Conservation (phyloP, 2,329 filamentous ascomycete genomes). For the Zasmidium angulare region DNA sequence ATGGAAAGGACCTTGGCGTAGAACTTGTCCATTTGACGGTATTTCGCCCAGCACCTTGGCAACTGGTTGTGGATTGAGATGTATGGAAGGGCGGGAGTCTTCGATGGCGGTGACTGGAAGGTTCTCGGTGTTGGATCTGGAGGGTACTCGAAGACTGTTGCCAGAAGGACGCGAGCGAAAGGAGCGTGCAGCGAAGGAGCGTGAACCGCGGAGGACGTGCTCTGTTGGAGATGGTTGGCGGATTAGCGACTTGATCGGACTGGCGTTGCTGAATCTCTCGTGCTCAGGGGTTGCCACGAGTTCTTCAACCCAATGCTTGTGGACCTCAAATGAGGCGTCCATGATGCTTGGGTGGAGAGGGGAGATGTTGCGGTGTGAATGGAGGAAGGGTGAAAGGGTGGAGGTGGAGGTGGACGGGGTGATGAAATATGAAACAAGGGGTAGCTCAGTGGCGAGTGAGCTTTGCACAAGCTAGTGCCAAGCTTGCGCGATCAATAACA, state of each 20-base stretch:
- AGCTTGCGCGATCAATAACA: slow-evolving; percentile 1
- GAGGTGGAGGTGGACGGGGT: background rate
- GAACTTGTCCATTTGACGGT: slow-evolving; percentile 32
- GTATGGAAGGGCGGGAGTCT: slow-evolving; percentile 14
- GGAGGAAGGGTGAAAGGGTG: background rate
- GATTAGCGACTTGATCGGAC: slow-evolving; percentile 15
- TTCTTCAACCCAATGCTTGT: slow-evolving; percentile 20
- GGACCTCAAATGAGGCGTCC: background rate
- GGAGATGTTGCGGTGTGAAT: slow-evolving; percentile 2
- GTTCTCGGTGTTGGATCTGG: slow-evolving; percentile 35
- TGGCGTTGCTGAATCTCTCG: background rate
- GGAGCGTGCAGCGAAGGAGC: slow-evolving; percentile 38
- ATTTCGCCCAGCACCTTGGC: slow-evolving; percentile 35
- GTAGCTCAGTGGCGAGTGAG: slow-evolving; percentile 9
- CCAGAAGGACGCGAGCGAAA: slow-evolving; percentile 33
- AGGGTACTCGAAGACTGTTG: slow-evolving; percentile 30
- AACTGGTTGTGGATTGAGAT: slow-evolving; percentile 10
- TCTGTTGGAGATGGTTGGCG: slow-evolving; percentile 29
- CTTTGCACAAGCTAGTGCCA: background rate
- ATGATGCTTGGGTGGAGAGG: background rate
- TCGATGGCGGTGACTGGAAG: slow-evolving; percentile 24
- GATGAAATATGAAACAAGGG: background rate
- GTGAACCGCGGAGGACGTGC: slow-evolving; percentile 39
- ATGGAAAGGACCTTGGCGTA: slow-evolving; percentile 23
- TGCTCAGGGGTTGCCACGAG: slow-evolving; percentile 24